Evolutionary conservation across 2,329 filamentous ascomycete genomes (phyloP).

Genomic region (Colletotrichum lini): DNA sequence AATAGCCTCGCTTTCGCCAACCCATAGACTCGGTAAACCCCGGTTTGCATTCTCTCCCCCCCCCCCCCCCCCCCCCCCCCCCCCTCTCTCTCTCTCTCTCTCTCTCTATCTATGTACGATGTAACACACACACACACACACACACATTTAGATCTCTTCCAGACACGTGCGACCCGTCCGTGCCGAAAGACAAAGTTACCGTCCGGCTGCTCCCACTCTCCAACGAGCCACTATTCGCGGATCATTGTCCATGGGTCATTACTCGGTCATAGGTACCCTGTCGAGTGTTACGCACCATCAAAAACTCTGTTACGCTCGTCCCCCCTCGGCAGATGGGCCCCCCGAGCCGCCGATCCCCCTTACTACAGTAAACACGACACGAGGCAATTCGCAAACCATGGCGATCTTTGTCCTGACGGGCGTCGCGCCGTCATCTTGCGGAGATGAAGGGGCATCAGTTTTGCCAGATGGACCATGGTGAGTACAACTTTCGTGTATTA

Average conservation of each 20-base stretch:
- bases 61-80: too few species aligned
- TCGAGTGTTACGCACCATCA: constrained; percentile 2
- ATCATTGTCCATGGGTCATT: not conserved
- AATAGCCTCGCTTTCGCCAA: not conserved
- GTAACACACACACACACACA: too few species aligned
- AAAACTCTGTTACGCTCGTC: constrained; percentile 14
- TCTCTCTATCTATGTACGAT: not conserved
- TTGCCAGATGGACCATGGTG: not conserved
- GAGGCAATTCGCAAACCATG: constrained; percentile 16
- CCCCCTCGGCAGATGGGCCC: not conserved
- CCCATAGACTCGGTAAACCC: not conserved
- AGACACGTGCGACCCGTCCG: constrained; percentile 1
- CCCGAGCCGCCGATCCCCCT: constrained; percentile 8
- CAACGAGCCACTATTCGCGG: not conserved
- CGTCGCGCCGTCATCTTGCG: not conserved
- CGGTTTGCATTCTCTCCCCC: not conserved
- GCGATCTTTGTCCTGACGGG: constrained; percentile 5
- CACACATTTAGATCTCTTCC: too few species aligned
- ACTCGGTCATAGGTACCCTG: constrained; percentile 5
- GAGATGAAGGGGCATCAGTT: not conserved
- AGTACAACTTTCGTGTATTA: not conserved
- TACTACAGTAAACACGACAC: not conserved
- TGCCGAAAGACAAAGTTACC: constrained; percentile 3
- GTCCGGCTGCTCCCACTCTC: constrained; percentile 10
- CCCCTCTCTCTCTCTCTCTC: too few species aligned